Evolutionary conservation across 495 filamentous ascomycete species (phyloP), one percentile per base, ranked within the genome.

Genomic region (Penicillium canariense): DNA sequence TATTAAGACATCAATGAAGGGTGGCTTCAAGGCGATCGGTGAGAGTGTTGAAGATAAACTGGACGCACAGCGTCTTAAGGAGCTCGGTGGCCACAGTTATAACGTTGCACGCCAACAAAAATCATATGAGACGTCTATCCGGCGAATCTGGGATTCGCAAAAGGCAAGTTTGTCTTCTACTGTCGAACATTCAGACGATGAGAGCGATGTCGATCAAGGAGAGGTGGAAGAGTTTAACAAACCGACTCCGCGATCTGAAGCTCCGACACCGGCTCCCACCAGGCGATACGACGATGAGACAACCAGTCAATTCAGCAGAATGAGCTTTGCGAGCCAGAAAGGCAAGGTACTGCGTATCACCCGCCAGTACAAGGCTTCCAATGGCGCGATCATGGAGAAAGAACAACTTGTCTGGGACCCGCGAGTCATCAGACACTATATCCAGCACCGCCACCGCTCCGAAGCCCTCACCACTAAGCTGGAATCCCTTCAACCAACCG

Each of bases 1-100:
- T 68, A 87, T 99, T 59, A 89, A 91, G 62, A 96, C 90, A 0
- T 95, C 89, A 11, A 99, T 99, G 94, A 99, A 99, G 69, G 94
- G 94, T 42, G 94, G 94, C 2, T 99, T 94, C 73, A 89, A 95
- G 61, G 88, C 91, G 27, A 79, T 90, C 52, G 88, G 93, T 9
- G 90, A 96, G 61, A 93, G 90, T 59, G 88, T 90, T 2, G 81
- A 87, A 34, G 90, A 95, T 44, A 95, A 90, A 54, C 83, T 96
- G 34, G 88, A 89, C 50, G 85, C 84, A n/a, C 81, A 87, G 56
- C 83, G 88, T 58, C 79, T 87, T 51, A 95, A 96, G 63, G 91
- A 94, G 23, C 89, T 92, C 55, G 90, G 91, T 30, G 93, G 94
- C 2, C 94, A 99, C 68, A 89, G 85, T 66, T 99, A 99, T 75